These are phyloP conservation scores for Vitis labrusca DNA, from an alignment of 164 flowering plant species.

Conservation along the genomic window DNA sequence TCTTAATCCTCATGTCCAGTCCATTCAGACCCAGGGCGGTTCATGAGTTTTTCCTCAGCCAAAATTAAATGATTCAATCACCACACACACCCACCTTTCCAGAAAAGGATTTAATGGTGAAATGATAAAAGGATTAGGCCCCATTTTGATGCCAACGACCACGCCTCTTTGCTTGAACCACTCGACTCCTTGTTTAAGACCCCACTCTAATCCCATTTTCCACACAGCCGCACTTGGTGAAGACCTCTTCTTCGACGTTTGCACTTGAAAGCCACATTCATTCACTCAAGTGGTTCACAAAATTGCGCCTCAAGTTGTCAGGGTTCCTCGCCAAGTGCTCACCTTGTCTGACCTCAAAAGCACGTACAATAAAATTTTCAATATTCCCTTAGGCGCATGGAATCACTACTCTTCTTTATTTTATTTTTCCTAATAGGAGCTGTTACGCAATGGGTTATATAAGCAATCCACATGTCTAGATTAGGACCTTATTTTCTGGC, in stretches of 20 bases:
- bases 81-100: conserved; percentile 9
- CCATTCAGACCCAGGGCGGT: not conserved
- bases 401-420: conserved; percentile 11
- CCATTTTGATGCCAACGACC: conserved; percentile 13
- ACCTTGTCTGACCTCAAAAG: too few relatives aligned
- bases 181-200: not conserved
- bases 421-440: not conserved
- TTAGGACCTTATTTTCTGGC: not conserved
- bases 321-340: too few relatives aligned
- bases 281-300: too few relatives aligned
- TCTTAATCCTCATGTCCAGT: not conserved
- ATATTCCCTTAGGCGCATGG: conserved; percentile 15
- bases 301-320: too few relatives aligned
- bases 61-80: conserved; percentile 12
- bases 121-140: not conserved
- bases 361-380: not conserved
- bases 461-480: conserved; percentile 9
- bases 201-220: not conserved
- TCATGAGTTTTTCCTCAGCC: conserved; percentile 8
- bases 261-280: too few relatives aligned
- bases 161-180: not conserved
- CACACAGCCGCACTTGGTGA: too few relatives aligned
- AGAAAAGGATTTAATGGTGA: conserved; percentile 2
- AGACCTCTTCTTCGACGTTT: too few relatives aligned
- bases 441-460: conserved; percentile 11